A percentile compares a stretch with the other conserved stretches of the same genome.
Conservation (phyloP, 805 yeast genomes). For the Pichia eremophila region DNA sequence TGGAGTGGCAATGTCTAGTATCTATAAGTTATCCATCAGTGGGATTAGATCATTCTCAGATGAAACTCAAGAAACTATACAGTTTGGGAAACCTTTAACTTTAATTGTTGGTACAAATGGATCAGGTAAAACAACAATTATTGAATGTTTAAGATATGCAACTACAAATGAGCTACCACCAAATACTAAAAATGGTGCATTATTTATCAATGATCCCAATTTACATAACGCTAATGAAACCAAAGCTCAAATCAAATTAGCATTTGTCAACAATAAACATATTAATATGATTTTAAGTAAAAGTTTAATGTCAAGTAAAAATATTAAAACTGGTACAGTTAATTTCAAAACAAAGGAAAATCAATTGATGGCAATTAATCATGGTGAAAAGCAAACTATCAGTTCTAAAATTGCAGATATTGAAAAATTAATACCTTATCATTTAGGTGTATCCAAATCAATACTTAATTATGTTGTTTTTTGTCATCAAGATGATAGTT, state of each 20-base stretch:
- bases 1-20: constrained; percentile 28
- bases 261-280: constrained; percentile 66
- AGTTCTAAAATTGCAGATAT: constrained; percentile 79
- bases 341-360: constrained; percentile 91
- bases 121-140: constrained; percentile 92
- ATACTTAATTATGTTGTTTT: constrained; percentile 86
- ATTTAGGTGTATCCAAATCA: constrained; percentile 81
- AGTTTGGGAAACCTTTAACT: constrained; percentile 84
- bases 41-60: constrained; percentile 91
- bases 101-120: constrained; percentile 94
- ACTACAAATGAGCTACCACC: constrained; percentile 97
- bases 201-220: constrained; percentile 83
- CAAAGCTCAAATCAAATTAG: constrained; percentile 83
- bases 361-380: constrained; percentile 56
- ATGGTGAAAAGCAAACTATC: constrained; percentile 61
- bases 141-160: constrained; percentile 87
- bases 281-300: constrained; percentile 79
- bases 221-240: constrained; percentile 68
- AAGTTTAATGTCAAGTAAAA: constrained; percentile 64
- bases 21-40: constrained; percentile 57
- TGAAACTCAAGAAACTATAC: constrained; percentile 74
- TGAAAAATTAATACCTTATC: constrained; percentile 70
- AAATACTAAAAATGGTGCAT: constrained; percentile 87
- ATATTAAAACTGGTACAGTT: constrained; percentile 36
- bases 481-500: constrained; percentile 94